These are phyloP conservation scores for Colletotrichum cordylinicola DNA, from an alignment of 2,329 filamentous ascomycete genomes.

Conservation along the genomic window DNA sequence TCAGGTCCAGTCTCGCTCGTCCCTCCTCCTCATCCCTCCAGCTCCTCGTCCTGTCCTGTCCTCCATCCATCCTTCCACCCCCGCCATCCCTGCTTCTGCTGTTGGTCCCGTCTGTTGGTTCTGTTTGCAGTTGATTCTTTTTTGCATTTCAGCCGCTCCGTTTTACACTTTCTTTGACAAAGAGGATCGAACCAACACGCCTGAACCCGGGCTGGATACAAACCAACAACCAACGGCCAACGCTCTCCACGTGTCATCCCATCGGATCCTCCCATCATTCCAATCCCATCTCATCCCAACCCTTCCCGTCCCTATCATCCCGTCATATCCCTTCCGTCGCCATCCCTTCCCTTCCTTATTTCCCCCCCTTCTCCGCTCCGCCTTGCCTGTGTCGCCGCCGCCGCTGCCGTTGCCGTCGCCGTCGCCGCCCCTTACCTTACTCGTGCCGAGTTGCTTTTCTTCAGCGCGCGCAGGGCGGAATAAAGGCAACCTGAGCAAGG, in stretches of 20 bases:
- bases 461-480: background rate
- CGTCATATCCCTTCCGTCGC: background rate
- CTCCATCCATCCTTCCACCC: background rate
- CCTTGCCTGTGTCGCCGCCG: background rate
- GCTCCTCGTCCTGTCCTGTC: background rate
- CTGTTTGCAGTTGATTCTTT: background rate
- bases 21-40: background rate
- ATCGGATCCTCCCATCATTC: background rate
- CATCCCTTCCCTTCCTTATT: background rate
- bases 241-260: slow-evolving; percentile 10
- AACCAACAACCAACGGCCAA: background rate
- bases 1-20: background rate
- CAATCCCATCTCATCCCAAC: background rate
- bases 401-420: background rate
- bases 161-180: background rate
- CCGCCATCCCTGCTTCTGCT: background rate
- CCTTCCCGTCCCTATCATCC: background rate
- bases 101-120: background rate
- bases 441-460: background rate
- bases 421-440: background rate
- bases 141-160: background rate
- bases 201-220: background rate
- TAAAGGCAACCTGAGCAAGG: background rate
- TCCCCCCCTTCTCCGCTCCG: background rate
- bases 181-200: background rate